Base-by-base conservation (phyloP, 371 early-diverging fungal genomes). In the Rhizomucor miehei region DNA sequence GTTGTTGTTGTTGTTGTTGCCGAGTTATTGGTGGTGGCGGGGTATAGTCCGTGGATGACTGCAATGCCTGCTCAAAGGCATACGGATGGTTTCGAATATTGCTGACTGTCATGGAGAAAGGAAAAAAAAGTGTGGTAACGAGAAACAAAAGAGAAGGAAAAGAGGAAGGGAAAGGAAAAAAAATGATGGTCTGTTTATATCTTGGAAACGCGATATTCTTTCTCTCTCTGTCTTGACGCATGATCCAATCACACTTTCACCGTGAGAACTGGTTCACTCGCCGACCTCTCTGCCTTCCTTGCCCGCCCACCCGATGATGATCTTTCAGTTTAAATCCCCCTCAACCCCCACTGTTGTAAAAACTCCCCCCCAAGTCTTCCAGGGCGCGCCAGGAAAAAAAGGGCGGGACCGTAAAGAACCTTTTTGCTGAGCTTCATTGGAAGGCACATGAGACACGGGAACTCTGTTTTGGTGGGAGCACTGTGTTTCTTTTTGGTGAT, bases 51-150 rank as follows among this genome's bases (percentile, higher is more conserved):
- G 45, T n/a, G 16, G 62, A 59, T 17, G 52, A 64, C 21, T 70
- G 74, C 34, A 67, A 45, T 17, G 58, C 63, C 43, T 67, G 74
- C 39, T 73, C 74, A 52, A 70, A 63, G 19, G 59, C 65, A 59
- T 69, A 69, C 16, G 73, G 63, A 54, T 73, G 67, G 40, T 69
- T 59, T 43, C 69, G 69, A 51, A 72, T 63, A 51, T 72, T 72
- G 38, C 20, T 47, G 20, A 12, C 3, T 6, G 44, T 48, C 48
- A 21, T 39, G 17, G 43, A 51, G 23, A 17, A 59, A 52, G 35
- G 24, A 54, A 16, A 41, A 36, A 34, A 41, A 19, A 44, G 11
- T 14, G 3, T 46, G 4, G 24, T 13, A 39, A 38, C 34, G 20
- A n/a, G 37, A 24, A 49, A 34, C 38, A 37, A 41, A 51, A 23